These are phyloP conservation scores for Dryas alaskensis DNA, from an alignment of 306 rosid species.

Conservation along the genomic window DNA sequence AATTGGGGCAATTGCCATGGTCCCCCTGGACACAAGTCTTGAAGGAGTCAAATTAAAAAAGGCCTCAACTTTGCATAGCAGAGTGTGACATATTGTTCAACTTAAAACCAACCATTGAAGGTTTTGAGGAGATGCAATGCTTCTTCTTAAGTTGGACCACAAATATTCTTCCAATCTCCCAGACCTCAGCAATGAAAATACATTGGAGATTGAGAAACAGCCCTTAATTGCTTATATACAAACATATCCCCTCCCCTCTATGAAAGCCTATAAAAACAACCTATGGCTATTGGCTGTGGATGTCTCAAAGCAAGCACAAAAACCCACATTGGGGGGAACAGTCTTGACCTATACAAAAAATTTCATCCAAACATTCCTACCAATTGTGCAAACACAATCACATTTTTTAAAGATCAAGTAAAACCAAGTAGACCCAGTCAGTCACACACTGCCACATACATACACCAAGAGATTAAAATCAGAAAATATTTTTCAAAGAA, in stretches of 20 bases:
- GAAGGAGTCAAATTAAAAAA: constrained; percentile 19
- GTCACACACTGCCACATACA: neutral
- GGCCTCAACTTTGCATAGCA: constrained; percentile 28
- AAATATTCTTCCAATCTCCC: constrained; percentile 25
- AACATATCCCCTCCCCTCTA: neutral
- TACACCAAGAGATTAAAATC: neutral
- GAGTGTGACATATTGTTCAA: constrained; percentile 19
- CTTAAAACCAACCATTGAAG: constrained; percentile 26
- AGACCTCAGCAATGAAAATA: constrained; percentile 28
- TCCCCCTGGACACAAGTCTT: constrained; percentile 32
- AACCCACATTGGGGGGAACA: constrained; percentile 17
- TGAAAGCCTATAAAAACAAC: constrained; percentile 15
- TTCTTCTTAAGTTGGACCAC: constrained; percentile 32
- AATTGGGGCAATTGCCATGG: constrained; percentile 29
- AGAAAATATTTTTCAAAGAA: neutral
- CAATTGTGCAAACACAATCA: constrained; percentile 18
- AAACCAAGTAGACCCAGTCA: neutral
- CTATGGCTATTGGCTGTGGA: constrained; percentile 14
- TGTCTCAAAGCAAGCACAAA: constrained; percentile 15
- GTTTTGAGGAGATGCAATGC: constrained; percentile 32
- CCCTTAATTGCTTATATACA: neutral
- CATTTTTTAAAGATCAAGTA: constrained; percentile 9
- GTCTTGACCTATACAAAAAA: constrained; percentile 10
- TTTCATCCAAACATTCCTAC: constrained; percentile 32
- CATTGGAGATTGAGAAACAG: constrained; percentile 10